A percentile compares a stretch with the other conserved stretches of the same genome.
These are phyloP conservation scores for Dipsacomyces acuminosporus DNA, from an alignment of 371 early-diverging fungal species.

Conservation along the genomic window DNA sequence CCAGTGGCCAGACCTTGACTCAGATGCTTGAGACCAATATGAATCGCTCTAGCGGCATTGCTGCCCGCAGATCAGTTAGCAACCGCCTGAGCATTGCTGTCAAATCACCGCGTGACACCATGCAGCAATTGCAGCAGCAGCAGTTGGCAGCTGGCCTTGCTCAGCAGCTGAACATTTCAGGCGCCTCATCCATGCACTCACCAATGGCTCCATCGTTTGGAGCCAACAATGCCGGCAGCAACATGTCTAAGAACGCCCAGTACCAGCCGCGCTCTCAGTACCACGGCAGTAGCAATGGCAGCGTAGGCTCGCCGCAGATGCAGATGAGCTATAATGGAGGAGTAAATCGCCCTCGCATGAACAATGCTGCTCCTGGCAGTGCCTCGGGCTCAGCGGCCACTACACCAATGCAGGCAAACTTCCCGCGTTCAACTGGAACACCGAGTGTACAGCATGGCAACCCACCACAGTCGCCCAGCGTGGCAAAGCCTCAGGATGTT, in stretches of 20 bases:
- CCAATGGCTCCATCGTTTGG: neutral
- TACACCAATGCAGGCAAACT: constrained; percentile 18
- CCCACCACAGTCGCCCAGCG: constrained; percentile 25
- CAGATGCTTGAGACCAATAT: constrained; percentile 38
- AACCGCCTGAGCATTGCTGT: constrained; percentile 43
- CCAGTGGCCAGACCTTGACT: constrained; percentile 24
- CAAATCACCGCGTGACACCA: constrained; percentile 41
- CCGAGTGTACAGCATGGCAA: neutral
- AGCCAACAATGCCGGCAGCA: constrained; percentile 7
- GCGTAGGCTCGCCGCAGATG: constrained; percentile 8
- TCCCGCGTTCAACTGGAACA: constrained; percentile 4
- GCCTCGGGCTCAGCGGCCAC: constrained; percentile 16
- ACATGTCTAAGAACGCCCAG: constrained; percentile 1
- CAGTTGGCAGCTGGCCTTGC: constrained; percentile 31
- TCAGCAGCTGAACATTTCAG: constrained; percentile 18
- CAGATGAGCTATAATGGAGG: neutral
- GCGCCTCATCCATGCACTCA: neutral
- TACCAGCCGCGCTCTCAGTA: constrained; percentile 8
- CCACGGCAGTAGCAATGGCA: neutral
- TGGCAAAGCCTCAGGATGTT: constrained; percentile 28
- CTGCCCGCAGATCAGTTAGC: constrained; percentile 43
- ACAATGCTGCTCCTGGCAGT: constrained; percentile 6
- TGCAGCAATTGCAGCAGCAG: constrained; percentile 38
- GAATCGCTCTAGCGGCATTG: constrained; percentile 38
- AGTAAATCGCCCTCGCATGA: neutral